Percentiles rank a stretch among this genome's conserved stretches.
Evolutionary conservation across 1,139 yeast species (phyloP).

Genomic region (Taphrina wiesneri): DNA sequence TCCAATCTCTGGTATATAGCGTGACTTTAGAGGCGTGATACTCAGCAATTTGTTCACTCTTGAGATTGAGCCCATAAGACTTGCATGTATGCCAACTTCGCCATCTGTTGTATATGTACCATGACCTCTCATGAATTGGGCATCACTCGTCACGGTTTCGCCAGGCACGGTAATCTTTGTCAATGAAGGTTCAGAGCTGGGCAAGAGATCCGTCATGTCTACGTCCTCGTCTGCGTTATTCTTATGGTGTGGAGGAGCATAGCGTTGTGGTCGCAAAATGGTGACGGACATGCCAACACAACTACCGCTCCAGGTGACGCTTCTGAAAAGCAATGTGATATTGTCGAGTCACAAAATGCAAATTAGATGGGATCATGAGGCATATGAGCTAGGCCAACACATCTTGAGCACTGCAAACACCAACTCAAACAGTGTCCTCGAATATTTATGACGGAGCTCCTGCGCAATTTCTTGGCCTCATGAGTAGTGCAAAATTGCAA

Average conservation of each 20-base stretch:
- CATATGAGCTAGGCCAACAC: no score
- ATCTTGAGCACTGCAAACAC: background rate
- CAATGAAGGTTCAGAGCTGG: slow-evolving; percentile 25
- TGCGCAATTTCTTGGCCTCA: no score
- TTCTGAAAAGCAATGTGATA: no score
- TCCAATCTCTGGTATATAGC: slow-evolving; percentile 80
- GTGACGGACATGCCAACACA: slow-evolving; percentile 8
- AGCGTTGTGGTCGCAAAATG: slow-evolving; percentile 14
- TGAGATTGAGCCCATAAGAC: slow-evolving; percentile 88
- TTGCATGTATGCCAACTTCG: slow-evolving; percentile 70
- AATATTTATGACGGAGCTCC: background rate
- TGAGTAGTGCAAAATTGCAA: no score
- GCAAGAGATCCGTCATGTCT: slow-evolving; percentile 47
- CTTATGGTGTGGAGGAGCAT: background rate
- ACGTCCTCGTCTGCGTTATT: slow-evolving; percentile 49
- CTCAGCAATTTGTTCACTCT: slow-evolving; percentile 83
- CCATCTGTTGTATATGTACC: slow-evolving; percentile 73
- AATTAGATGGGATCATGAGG: no score
- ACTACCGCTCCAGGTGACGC: background rate
- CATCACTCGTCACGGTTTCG: slow-evolving; percentile 92
- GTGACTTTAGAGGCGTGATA: slow-evolving; percentile 79
- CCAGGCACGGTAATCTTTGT: slow-evolving; percentile 79
- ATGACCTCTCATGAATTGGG: slow-evolving; percentile 98
- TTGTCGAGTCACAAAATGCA: no score
- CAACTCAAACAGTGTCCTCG: background rate